These are phyloP conservation scores for Kondoa malvinella DNA, from an alignment of 768 basidiomycete genomes.

Conservation along the genomic window DNA sequence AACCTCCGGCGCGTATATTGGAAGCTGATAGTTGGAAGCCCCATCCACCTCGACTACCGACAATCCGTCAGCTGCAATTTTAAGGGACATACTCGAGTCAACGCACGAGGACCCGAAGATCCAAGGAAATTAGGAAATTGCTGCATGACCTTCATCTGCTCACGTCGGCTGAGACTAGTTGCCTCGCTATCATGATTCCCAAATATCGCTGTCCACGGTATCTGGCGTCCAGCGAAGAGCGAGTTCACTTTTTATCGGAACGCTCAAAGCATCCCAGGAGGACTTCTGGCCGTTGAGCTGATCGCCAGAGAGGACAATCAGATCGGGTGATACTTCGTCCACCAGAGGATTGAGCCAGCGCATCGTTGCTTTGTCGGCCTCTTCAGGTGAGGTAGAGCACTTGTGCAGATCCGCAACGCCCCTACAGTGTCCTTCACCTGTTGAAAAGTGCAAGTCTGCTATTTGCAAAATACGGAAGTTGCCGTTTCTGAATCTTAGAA, in stretches of 20 bases:
- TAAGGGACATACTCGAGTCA: too few relatives aligned
- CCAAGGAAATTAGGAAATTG: slow-evolving; percentile 70
- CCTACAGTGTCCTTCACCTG: slow-evolving; percentile 56
- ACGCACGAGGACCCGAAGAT: slow-evolving; percentile 60
- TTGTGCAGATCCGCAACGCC: slow-evolving; percentile 34
- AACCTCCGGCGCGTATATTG: too few relatives aligned
- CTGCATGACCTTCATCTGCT: slow-evolving; percentile 52
- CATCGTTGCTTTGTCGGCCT: slow-evolving; percentile 60
- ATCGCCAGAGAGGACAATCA: slow-evolving; percentile 84
- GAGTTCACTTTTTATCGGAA: slow-evolving; percentile 74
- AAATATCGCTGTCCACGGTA: slow-evolving; percentile 84
- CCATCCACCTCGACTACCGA: too few relatives aligned
- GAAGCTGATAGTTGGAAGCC: too few relatives aligned
- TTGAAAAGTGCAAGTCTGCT: slow-evolving; percentile 84
- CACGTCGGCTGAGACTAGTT: slow-evolving; percentile 41
- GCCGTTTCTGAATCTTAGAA: slow-evolving; percentile 71
- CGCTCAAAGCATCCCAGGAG: slow-evolving; percentile 72
- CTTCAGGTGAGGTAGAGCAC: slow-evolving; percentile 14
- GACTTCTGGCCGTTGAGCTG: slow-evolving; percentile 83
- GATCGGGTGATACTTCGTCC: slow-evolving; percentile 66
- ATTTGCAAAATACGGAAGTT: slow-evolving; percentile 77
- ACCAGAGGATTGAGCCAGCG: slow-evolving; percentile 53
- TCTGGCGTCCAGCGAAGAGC: slow-evolving; percentile 52
- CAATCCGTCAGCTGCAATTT: too few relatives aligned
- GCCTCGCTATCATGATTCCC: slow-evolving; percentile 85